Evolutionary conservation across 257 asterid genomes (phyloP).

Genomic region (Eucommia ulmoides): DNA sequence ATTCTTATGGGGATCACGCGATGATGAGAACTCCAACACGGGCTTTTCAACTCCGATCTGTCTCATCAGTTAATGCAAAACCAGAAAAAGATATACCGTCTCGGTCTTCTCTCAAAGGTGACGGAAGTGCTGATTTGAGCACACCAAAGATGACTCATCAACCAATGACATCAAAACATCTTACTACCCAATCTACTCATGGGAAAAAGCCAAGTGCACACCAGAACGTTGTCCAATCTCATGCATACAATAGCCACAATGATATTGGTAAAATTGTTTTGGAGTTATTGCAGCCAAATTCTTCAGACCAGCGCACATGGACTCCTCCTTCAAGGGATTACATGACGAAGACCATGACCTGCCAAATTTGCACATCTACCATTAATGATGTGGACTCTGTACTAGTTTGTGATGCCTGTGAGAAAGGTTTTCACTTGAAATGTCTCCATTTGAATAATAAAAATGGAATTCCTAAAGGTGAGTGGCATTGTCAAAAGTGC

Average conservation of each 20-base stretch:
- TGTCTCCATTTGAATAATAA: conserved; percentile 57
- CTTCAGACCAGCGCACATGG: conserved; percentile 53
- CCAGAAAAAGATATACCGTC: conserved; percentile 37
- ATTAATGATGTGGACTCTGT: conserved; percentile 56
- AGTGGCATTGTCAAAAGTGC: conserved; percentile 96
- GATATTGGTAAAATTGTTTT: conserved; percentile 73
- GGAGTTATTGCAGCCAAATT: conserved; percentile 48
- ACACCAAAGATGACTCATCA: conserved; percentile 33
- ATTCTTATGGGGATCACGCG: conserved; percentile 35
- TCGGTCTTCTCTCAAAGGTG: conserved; percentile 40
- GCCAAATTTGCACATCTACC: conserved; percentile 58
- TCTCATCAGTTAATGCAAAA: conserved; percentile 32
- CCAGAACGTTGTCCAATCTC: conserved; percentile 27
- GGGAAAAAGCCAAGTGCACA: conserved; percentile 23
- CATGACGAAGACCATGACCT: conserved; percentile 64
- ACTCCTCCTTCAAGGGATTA: conserved; percentile 83
- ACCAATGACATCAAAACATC: conserved; percentile 28
- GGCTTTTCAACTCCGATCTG: conserved; percentile 53
- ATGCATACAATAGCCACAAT: conserved; percentile 44
- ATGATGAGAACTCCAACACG: conserved; percentile 52
- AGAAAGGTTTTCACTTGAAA: conserved; percentile 87
- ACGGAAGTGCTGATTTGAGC: conserved; percentile 39
- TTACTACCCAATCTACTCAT: conserved; percentile 31
- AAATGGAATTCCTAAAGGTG: conserved; percentile 67
- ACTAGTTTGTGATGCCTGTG: conserved; percentile 91